Evolutionary conservation across 1,139 yeast genomes (phyloP).

Genomic region (Taphrina deformans): DNA sequence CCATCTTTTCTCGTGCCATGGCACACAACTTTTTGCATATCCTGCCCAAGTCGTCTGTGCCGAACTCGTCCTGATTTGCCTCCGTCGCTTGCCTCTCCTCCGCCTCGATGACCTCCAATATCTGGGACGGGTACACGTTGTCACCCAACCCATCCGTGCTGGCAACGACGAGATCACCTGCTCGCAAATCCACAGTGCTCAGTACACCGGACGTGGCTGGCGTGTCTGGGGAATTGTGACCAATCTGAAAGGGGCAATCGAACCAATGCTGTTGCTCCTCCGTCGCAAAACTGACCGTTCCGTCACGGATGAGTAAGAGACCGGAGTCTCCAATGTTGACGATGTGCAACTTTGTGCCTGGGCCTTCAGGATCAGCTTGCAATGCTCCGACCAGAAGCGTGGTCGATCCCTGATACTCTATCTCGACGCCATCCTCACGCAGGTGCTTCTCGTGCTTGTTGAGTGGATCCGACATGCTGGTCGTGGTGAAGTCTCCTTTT

Average conservation of each 20-base stretch:
- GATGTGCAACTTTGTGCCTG: constrained; percentile 28
- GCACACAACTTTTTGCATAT: constrained; percentile 20
- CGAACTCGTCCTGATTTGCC: background rate
- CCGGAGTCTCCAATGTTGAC: constrained; percentile 36
- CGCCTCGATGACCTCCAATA: constrained; percentile 28
- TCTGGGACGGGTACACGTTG: constrained; percentile 37
- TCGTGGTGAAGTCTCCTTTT: constrained; percentile 24
- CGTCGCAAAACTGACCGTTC: constrained; percentile 35
- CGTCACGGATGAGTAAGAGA: constrained; percentile 35
- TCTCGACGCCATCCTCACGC: constrained; percentile 27
- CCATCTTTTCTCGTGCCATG: constrained; percentile 34
- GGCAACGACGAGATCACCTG: constrained; percentile 35
- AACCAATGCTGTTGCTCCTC: constrained; percentile 38
- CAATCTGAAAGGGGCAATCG: constrained; percentile 37
- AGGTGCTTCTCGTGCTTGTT: constrained; percentile 17
- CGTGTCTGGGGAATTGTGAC: constrained; percentile 37
- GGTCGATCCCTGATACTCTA: constrained; percentile 29
- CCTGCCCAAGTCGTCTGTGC: constrained; percentile 24
- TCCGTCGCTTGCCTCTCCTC: constrained; percentile 14
- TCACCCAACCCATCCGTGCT: constrained; percentile 38
- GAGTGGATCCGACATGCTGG: constrained; percentile 33
- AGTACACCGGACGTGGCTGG: constrained; percentile 29
- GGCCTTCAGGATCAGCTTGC: constrained; percentile 9
- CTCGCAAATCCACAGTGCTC: constrained; percentile 18
- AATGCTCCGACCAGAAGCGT: constrained; percentile 21